These are phyloP conservation scores for Geotrichum cucujoidarum DNA, from an alignment of 1,139 yeast genomes.

Conservation along the genomic window DNA sequence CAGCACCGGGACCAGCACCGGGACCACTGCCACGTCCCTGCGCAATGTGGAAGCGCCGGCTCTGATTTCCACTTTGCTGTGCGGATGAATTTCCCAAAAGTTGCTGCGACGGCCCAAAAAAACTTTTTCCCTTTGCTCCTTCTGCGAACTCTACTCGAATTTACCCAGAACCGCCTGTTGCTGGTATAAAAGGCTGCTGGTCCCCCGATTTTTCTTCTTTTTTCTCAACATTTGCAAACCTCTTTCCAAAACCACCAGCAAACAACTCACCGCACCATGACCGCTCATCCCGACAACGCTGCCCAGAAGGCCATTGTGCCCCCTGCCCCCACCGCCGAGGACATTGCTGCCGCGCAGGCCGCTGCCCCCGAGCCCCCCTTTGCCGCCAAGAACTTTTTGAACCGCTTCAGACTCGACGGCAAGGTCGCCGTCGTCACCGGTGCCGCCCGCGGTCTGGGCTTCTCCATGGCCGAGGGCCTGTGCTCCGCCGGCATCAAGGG, in stretches of 20 bases:
- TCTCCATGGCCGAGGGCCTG: slow-evolving; percentile 60
- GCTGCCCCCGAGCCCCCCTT: slow-evolving; percentile 35
- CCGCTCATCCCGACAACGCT: slow-evolving; percentile 19
- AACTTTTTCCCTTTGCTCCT: not conserved
- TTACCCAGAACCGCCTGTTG: too few relatives aligned
- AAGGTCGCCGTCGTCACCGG: slow-evolving; percentile 65
- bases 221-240: too few relatives aligned
- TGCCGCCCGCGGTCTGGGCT: slow-evolving; percentile 66
- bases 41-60: too few relatives aligned
- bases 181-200: not conserved
- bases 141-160: not conserved
- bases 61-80: too few relatives aligned
- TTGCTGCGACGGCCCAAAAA: too few relatives aligned
- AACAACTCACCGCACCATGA: too few relatives aligned
- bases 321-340: slow-evolving; percentile 39
- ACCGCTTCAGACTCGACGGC: slow-evolving; percentile 58
- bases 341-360: slow-evolving; percentile 37
- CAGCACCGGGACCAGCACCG: too few relatives aligned
- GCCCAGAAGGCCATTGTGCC: slow-evolving; percentile 39
- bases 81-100: too few relatives aligned
- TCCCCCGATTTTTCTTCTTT: not conserved
- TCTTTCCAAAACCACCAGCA: too few relatives aligned
- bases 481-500: slow-evolving; percentile 69
- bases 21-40: too few relatives aligned
- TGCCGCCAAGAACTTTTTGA: slow-evolving; percentile 38